These are phyloP conservation scores for Chlorella variabilis DNA, from an alignment of 163 green algal species.

Conservation along the genomic window DNA sequence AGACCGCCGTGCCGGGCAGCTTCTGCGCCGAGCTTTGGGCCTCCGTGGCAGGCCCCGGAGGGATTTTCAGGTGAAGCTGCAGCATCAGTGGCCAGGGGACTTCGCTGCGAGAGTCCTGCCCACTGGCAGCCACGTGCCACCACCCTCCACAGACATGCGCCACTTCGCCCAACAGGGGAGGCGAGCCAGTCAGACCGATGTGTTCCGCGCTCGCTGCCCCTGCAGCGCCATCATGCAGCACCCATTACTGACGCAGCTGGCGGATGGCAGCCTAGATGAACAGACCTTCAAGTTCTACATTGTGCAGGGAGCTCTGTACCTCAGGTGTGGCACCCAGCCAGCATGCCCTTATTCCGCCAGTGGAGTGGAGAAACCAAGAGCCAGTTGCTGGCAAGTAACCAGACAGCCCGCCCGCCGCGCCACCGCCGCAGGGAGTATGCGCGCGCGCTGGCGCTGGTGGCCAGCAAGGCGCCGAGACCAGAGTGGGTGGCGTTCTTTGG, in stretches of 20 bases:
- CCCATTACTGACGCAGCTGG: slow-evolving; percentile 6
- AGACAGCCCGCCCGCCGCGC: too few relatives aligned
- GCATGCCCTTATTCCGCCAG: too few relatives aligned
- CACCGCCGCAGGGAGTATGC: neutral
- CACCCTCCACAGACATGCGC: too few relatives aligned
- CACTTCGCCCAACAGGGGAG: too few relatives aligned
- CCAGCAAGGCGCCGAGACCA: slow-evolving; percentile 4
- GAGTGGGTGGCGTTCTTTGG: slow-evolving; percentile 12
- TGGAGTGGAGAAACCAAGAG: too few relatives aligned
- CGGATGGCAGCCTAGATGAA: slow-evolving; percentile 9
- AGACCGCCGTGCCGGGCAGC: neutral
- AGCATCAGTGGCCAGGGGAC: too few relatives aligned
- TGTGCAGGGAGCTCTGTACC: slow-evolving; percentile 23
- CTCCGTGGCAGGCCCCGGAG: neutral
- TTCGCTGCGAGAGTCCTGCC: neutral
- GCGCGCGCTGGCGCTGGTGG: slow-evolving; percentile 22
- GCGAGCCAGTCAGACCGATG: too few relatives aligned
- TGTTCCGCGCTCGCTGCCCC: too few relatives aligned
- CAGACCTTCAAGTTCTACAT: slow-evolving; percentile 9
- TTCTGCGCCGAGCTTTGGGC: slow-evolving; percentile 12
- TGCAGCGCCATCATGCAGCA: slow-evolving; percentile 16
- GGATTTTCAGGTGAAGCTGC: slow-evolving; percentile 20
- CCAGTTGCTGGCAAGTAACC: too few relatives aligned
- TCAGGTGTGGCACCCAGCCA: neutral
- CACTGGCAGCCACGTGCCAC: too few relatives aligned